These are phyloP conservation scores for Pseudogymnoascus verrucosus DNA, from an alignment of 2,329 filamentous ascomycete genomes.

Conservation along the genomic window DNA sequence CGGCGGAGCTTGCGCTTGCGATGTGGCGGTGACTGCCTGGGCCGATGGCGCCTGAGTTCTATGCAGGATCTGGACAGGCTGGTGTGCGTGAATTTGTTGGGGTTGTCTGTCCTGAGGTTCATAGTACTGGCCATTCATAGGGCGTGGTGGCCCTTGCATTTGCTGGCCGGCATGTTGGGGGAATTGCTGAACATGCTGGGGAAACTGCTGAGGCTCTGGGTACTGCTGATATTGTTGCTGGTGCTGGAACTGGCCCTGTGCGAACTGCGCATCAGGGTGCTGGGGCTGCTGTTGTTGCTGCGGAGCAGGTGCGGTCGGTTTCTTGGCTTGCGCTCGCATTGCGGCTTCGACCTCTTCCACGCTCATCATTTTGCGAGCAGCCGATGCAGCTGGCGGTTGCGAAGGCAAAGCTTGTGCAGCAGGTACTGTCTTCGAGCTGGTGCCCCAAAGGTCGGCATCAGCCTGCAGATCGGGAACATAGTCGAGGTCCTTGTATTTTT, in stretches of 20 bases:
- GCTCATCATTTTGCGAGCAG: conserved; percentile 76
- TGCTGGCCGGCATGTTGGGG: conserved; percentile 23
- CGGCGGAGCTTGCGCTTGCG: conserved; percentile 46
- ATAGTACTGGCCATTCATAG: conserved; percentile 11
- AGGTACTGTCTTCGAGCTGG: conserved; percentile 47
- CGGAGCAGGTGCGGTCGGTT: conserved; percentile 30
- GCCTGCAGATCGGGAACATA: conserved; percentile 86
- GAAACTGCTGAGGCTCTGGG: conserved; percentile 22
- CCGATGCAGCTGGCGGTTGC: conserved; percentile 26
- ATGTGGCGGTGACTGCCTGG: conserved; percentile 26
- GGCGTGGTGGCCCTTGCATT: conserved; percentile 21
- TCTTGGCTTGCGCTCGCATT: conserved; percentile 65
- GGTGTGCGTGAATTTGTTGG: conserved; percentile 10
- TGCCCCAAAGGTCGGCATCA: conserved; percentile 88
- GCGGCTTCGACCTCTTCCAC: conserved; percentile 94
- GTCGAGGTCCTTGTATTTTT: conserved; percentile 73
- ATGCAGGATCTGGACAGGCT: conserved; percentile 20
- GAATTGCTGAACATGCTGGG: conserved; percentile 23
- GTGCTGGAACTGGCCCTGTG: conserved; percentile 24
- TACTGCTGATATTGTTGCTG: conserved; percentile 18
- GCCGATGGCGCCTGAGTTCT: conserved; percentile 19
- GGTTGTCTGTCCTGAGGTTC: conserved; percentile 3
- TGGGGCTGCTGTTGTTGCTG: conserved; percentile 21
- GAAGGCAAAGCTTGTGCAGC: conserved; percentile 17
- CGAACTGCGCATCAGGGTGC: conserved; percentile 18